Evolutionary conservation across 2,329 filamentous ascomycete genomes (phyloP).

Genomic region (Colletotrichum paranaense): DNA sequence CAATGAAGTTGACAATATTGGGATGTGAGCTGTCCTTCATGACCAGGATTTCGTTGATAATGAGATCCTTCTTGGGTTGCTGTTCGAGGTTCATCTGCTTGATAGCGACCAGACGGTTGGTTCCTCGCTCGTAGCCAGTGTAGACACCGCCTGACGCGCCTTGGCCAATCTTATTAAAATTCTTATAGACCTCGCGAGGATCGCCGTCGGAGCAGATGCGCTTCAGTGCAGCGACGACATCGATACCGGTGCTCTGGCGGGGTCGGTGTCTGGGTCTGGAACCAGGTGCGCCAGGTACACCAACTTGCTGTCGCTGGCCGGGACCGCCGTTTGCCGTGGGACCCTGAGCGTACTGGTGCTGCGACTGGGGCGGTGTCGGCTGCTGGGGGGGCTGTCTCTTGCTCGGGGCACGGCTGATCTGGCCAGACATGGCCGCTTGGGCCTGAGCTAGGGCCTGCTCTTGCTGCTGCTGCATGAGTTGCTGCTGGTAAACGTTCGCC

Average conservation of each 20-base stretch:
- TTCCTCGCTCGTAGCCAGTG: slow-evolving; percentile 86
- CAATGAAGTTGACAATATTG: slow-evolving; percentile 99
- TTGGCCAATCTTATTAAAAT: slow-evolving; percentile 95
- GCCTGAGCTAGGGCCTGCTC: slow-evolving; percentile 85
- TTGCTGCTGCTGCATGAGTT: slow-evolving; percentile 82
- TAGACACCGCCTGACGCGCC: slow-evolving; percentile 96
- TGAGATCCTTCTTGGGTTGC: slow-evolving; percentile 98
- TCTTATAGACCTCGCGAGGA: slow-evolving; percentile 86
- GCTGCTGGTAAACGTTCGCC: slow-evolving; percentile 67
- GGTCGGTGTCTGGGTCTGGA: slow-evolving; percentile 80
- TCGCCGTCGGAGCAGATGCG: slow-evolving; percentile 92
- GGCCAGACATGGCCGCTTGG: slow-evolving; percentile 79
- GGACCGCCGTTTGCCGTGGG: slow-evolving; percentile 43
- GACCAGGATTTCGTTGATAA: slow-evolving; percentile 98
- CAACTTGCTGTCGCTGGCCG: slow-evolving; percentile 50
- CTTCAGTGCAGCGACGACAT: slow-evolving; percentile 85
- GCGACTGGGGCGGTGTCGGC: slow-evolving; percentile 63
- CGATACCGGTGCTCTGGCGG: slow-evolving; percentile 82
- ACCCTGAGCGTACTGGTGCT: slow-evolving; percentile 45
- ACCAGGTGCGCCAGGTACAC: slow-evolving; percentile 45
- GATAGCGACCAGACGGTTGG: slow-evolving; percentile 92
- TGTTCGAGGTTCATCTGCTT: slow-evolving; percentile 99
- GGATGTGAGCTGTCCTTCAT: slow-evolving; percentile 99
- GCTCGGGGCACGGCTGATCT: slow-evolving; percentile 79
- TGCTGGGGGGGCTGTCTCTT: slow-evolving; percentile 71